phyloP scores from a whole-genome alignment of 2,329 filamentous ascomycete genomes.

The Arthrobotrys pseudoclavata region DNA sequence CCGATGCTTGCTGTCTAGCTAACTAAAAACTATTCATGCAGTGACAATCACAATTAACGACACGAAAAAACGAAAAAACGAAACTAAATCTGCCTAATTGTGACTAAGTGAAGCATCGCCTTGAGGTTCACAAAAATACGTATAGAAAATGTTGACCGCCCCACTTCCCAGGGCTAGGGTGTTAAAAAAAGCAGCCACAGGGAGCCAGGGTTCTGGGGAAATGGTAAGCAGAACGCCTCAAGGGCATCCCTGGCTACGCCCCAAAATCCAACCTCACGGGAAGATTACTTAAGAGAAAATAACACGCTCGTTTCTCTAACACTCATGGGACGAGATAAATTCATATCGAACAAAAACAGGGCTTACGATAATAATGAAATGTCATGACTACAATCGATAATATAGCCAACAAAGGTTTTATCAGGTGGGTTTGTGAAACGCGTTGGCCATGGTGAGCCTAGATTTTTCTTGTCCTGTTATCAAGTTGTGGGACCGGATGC shows the following conservation, averaged over 20 bases:
- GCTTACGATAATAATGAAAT: neutral
- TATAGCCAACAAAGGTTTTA: slow-evolving; percentile 51
- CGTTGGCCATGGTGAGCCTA: slow-evolving; percentile 58
- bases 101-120: slow-evolving; percentile 36
- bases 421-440: slow-evolving; percentile 52
- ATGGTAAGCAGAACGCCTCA: slow-evolving; percentile 48
- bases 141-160: slow-evolving; percentile 28
- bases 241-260: slow-evolving; percentile 43
- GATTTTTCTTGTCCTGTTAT: slow-evolving; percentile 52
- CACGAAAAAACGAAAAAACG: neutral
- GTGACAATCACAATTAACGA: slow-evolving; percentile 48
- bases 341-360: slow-evolving; percentile 19
- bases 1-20: slow-evolving; percentile 7
- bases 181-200: slow-evolving; percentile 53
- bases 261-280: slow-evolving; percentile 25
- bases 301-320: slow-evolving; percentile 10
- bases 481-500: slow-evolving; percentile 56
- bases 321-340: slow-evolving; percentile 26
- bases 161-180: slow-evolving; percentile 43
- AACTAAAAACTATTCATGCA: slow-evolving; percentile 36
- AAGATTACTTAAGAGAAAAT: slow-evolving; percentile 53
- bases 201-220: slow-evolving; percentile 45
- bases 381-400: slow-evolving; percentile 30
- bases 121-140: slow-evolving; percentile 31
- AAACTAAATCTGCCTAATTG: slow-evolving; percentile 44